Percentiles rank a stretch among this genome's conserved stretches.
Conservation (phyloP, 139 green algal genomes). For the Parachlorella kessleri region DNA sequence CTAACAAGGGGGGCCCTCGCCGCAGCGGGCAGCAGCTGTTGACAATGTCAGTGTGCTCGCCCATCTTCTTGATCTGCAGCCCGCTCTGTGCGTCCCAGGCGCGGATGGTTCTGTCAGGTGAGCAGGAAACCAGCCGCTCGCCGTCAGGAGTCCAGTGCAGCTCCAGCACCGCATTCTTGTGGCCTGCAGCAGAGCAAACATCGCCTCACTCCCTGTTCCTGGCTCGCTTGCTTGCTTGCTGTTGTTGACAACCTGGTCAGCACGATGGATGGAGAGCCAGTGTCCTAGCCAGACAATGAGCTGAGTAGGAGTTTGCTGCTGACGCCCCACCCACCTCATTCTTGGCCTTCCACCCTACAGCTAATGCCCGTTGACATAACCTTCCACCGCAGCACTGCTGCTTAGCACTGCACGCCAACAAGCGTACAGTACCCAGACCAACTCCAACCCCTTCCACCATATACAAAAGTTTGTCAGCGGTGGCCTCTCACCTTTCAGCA, state of each 20-base stretch:
- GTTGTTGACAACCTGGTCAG: too few species aligned
- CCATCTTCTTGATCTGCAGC: constrained; percentile 82
- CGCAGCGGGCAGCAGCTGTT: constrained; percentile 82
- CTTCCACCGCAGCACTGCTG: too few species aligned
- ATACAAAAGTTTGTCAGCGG: neutral
- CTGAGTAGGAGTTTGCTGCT: too few species aligned
- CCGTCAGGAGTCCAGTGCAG: constrained; percentile 91
- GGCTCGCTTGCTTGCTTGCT: neutral
- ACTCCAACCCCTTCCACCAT: neutral
- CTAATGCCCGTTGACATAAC: too few species aligned
- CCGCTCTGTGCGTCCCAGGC: constrained; percentile 78
- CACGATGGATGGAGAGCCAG: too few species aligned
- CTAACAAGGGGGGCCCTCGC: constrained; percentile 79
- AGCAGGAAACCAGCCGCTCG: constrained; percentile 78
- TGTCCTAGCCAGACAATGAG: too few species aligned
- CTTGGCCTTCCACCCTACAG: too few species aligned
- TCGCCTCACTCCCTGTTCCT: too few species aligned
- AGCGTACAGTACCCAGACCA: neutral
- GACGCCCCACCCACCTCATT: too few species aligned
- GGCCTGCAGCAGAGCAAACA: constrained; percentile 50
- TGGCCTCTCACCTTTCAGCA: constrained; percentile 63
- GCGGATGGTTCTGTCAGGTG: constrained; percentile 85
- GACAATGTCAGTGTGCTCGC: constrained; percentile 90
- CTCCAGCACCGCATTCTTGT: constrained; percentile 94
- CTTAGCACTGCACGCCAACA: neutral